Evolutionary conservation across 2,329 filamentous ascomycete genomes (phyloP), one percentile per base, ranked within the genome.

Genomic region (Boeremia exigua): DNA sequence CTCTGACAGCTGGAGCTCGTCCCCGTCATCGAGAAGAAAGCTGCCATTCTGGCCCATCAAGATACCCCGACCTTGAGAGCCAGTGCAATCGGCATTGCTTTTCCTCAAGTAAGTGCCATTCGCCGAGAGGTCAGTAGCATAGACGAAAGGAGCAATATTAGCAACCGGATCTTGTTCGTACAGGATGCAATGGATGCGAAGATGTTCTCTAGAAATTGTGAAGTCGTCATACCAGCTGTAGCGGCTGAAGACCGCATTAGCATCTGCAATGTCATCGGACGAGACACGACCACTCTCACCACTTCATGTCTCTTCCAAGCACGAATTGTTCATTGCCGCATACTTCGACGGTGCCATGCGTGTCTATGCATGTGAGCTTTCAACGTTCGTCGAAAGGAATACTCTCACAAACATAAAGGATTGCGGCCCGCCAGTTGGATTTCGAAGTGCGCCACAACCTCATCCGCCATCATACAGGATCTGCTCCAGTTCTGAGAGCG

Each of bases 111-210:
- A 62, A 6, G 78, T 78, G 6, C 77, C 70, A 54, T 82, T 81
- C 32, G 68, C 69, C 0, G 80, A 83, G 2, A 80, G 44, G 48
- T 81, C 76, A 34, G 78, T 74, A 12, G 74, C 75, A 60, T 82
- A 83, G 2, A 83, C 73, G 50, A 82, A 74, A 5, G 80, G 80
- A 3, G 75, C 65, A 10, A 81, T 72, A 2, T 60, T 56, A 10
- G 70, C 59, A 23, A 66, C 51, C 12, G 66, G 64, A 25, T 74
- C 65, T 50, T 77, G 70, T 30, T 80, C 80, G 54, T 78, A 82
- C 1, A 80, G 49, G 43, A 82, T 73, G 60, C 78, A 80, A 58
- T 79, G 78, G 38, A 82, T 69, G 19, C 73, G 73, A 14, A 82
- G 60, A 68, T 82, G 80, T 48, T 74, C 71, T 30, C 75, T 78